Evolutionary conservation across 805 yeast species (phyloP), one percentile per base, ranked within the genome.

Genomic region (Lachancea thermotolerans): DNA sequence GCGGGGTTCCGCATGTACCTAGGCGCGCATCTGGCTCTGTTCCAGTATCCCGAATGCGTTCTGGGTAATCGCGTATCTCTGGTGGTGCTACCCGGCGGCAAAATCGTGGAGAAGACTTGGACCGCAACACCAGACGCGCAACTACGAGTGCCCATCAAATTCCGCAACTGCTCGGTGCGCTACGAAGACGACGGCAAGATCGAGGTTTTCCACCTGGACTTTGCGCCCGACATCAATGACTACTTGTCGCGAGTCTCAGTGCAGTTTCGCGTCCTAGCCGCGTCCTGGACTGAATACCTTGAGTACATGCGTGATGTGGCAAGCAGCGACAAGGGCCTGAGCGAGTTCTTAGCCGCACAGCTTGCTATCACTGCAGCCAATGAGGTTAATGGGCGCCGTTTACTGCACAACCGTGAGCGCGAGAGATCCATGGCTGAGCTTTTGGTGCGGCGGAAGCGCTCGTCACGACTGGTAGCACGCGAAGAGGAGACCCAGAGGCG

Each of bases 391-490:
- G 54, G 60, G n/a, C 49, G 60, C 15, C 56, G 59, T 34, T 37
- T 60, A 27, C 36, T 56, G 14, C 47, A 41, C 17, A 77, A 76
- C 50, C 68, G 84, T 53, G 76, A 73, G 52, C 81, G 78, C 58
- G 86, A 81, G 45, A 72, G 76, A 38, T 81, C 83, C 51, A 71
- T 85, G 73, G 77, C 76, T 39, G 75, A 74, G 17, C 60, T 85
- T 44, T 64, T 85, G 56, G 80, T 80, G 3, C 77, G 84, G 46
- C 72, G 93, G 55, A 85, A 85, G 55, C 72, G 87, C 52, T 84
- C 91, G 0, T 78, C 88, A 1, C 73, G 93, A 62, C 62, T 85
- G 37, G 85, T 82, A 52, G 84, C 83, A 15, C 79, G 77, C 55
- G 84, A 79, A 49, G 87, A 83, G 50, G 77, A 74, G 16, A 70